These are phyloP conservation scores for Coix lacrymajobi DNA, from an alignment of 176 grass and related monocot species.

Conservation along the genomic window DNA sequence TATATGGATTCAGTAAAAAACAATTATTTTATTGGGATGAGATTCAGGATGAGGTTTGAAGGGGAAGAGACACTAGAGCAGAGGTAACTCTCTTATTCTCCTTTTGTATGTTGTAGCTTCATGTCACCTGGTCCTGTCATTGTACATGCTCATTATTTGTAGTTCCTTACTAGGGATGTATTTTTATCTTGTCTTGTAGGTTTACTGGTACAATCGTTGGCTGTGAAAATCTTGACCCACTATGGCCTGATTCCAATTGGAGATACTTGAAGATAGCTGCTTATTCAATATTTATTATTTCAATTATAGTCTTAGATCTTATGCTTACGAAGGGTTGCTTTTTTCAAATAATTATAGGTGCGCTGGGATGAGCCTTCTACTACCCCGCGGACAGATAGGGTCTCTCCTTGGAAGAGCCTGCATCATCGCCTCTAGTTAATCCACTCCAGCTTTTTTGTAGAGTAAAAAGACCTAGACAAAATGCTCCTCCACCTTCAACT, in stretches of 20 bases:
- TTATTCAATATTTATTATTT: conserved; percentile 15
- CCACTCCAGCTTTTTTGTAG: conserved; percentile 63
- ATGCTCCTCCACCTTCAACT: conserved; percentile 41
- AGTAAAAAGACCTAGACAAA: conserved; percentile 60
- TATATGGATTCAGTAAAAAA: conserved; percentile 72
- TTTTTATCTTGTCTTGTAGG: conserved; percentile 30
- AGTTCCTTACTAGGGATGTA: not conserved
- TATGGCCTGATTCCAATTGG: conserved; percentile 83
- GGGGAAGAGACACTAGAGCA: conserved; percentile 79
- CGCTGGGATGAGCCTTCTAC: conserved; percentile 82
- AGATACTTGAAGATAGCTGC: conserved; percentile 66
- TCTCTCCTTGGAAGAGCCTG: conserved; percentile 89
- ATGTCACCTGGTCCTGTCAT: not conserved
- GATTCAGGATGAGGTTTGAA: conserved; percentile 92
- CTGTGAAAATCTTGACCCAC: conserved; percentile 67
- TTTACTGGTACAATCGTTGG: conserved; percentile 91
- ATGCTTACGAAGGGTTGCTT: conserved; percentile 20
- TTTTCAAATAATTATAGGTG: conserved; percentile 38
- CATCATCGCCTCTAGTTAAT: conserved; percentile 62
- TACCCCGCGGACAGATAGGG: conserved; percentile 71
- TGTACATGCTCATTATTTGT: not conserved
- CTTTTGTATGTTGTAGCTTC: not conserved
- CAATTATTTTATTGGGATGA: conserved; percentile 72
- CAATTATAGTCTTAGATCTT: not conserved
- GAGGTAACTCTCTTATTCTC: conserved; percentile 32